Evolutionary conservation across 805 yeast genomes (phyloP), one percentile per base, ranked within the genome.

Genomic region (Metschnikowia gruessii): DNA sequence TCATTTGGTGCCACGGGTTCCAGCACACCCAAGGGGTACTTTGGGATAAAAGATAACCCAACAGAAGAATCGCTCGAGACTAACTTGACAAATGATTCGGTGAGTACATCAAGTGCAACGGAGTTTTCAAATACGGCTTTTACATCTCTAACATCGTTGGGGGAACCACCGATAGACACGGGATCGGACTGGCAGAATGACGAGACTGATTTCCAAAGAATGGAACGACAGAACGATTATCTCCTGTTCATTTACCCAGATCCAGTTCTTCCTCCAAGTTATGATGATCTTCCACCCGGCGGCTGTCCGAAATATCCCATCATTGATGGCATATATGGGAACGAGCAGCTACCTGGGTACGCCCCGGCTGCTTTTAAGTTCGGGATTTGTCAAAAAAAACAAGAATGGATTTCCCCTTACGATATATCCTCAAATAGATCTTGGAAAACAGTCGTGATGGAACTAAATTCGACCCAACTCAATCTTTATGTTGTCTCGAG

Each of bases 401-500:
- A 76, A 39, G 97, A 90, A 63, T 81, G 90, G 84, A 51, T 80
- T 1, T 76, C 87, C 3, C 97, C 97, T 0, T 85, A 83, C 60
- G 90, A 85, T 54, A 70, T 81, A 2, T 75, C 95, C 0, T 73
- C 81, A 2, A 62, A 72, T 8, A 72, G 96, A 51, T 75, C 79
- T 10, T 91, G 98, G 98, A 76, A 74, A 54, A 70, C 76, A 36
- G 76, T 76, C 37, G 70, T 85, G 18, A 72, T 88, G 63, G 95
- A 86, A 58, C 69, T 91, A 42, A 89, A 91, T 70, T 87, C 92
- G 16, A 91, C 97, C 1, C 96, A 88, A 66, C 68, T 91, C 30
- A 86, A 86, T 63, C 69, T 91, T 45, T 87, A 85, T 62, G 57
- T 64, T 15, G 69, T 72, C 5, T 75, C 76, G 1, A 55, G 55